These are phyloP conservation scores for Monilinia laxa DNA, from an alignment of 2,329 filamentous ascomycete species.

Conservation along the genomic window DNA sequence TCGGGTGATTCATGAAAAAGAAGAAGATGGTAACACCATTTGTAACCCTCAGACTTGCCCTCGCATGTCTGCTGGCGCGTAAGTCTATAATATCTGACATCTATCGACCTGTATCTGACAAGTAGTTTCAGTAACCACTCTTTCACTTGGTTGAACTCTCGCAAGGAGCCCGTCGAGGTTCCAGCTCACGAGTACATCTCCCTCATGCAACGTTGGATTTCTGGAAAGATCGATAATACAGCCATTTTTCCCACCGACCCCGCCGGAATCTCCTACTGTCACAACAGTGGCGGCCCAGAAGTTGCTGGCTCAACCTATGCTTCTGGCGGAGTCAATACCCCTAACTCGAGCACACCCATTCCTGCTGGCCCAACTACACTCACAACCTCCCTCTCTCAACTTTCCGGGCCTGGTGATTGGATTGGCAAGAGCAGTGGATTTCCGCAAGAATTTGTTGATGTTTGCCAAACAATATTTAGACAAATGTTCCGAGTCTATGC, in stretches of 20 bases:
- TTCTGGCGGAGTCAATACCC: slow-evolving; percentile 51
- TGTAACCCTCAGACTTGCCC: slow-evolving; percentile 85
- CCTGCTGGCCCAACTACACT: slow-evolving; percentile 44
- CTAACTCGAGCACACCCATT: slow-evolving; percentile 42
- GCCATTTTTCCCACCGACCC: slow-evolving; percentile 88
- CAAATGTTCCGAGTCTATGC: slow-evolving; percentile 99
- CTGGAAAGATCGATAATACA: slow-evolving; percentile 88
- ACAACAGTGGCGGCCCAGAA: slow-evolving; percentile 60
- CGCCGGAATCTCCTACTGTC: slow-evolving; percentile 64
- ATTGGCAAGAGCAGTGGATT: slow-evolving; percentile 92
- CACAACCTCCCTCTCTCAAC: slow-evolving; percentile 57
- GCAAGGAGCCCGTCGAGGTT: slow-evolving; percentile 84
- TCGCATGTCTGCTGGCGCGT: slow-evolving; percentile 92
- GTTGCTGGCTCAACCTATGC: slow-evolving; percentile 56
- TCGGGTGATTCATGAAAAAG: slow-evolving; percentile 81
- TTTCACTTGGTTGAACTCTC: slow-evolving; percentile 93
- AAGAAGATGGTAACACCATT: slow-evolving; percentile 72
- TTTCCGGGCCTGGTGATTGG: slow-evolving; percentile 68
- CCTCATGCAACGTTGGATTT: slow-evolving; percentile 95
- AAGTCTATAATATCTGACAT: slow-evolving; percentile 46
- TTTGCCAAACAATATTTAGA: slow-evolving; percentile 91
- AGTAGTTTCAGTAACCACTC: slow-evolving; percentile 68
- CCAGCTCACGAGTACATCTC: slow-evolving; percentile 93
- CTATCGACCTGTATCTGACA: slow-evolving; percentile 4
- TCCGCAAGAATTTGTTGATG: slow-evolving; percentile 81